Evolutionary conservation across 1,139 yeast species (phyloP), one percentile per base, ranked within the genome.

Genomic region (Debaryomyces sp.): DNA sequence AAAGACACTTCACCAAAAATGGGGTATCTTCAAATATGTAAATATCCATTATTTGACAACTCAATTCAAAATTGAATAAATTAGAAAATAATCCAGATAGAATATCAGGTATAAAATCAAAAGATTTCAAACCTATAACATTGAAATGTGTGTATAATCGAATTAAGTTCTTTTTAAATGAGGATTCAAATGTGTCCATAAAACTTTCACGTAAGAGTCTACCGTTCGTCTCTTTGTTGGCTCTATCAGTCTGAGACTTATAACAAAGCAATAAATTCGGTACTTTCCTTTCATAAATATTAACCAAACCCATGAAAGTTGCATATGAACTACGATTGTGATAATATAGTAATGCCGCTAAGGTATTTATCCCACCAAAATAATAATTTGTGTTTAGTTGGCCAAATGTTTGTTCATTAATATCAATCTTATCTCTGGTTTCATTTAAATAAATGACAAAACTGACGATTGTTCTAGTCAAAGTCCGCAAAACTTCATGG

Each of bases 21-120:
- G 74, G 65, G 54, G 81, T 85, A 2, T 84, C 83, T 58, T 85
- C 89, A 59, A 84, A 84, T n/a, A 83, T 62, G 59, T 75, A 75
- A 7, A 84, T 70, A 59, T 85, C 91, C 53, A 87, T 59, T 6
- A 85, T 41, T 42, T 60, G 64, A 58, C 55, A 52, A 36, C 65
- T 50, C 61, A 64, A 48, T 63, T 74, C 57, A 45, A 62, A 64
- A 45, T 56, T 59, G 13, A 67, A 55, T 10, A 60, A 50, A 45
- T 63, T 58, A 5, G 64, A 51, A 22, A 67, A 59, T 17, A 66
- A 47, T 2, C 64, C 54, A 13, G 63, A 37, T 0, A 63, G 41
- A 26, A 65, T 50, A 22, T 50, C 51, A 1, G 72, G 67, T 6
- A 67, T 49, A 44, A 59, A 69, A 5, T 66, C 70, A 22, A 57